These are phyloP conservation scores for Fusarium abutilonis DNA, from an alignment of 2,329 filamentous ascomycete genomes.

Conservation along the genomic window DNA sequence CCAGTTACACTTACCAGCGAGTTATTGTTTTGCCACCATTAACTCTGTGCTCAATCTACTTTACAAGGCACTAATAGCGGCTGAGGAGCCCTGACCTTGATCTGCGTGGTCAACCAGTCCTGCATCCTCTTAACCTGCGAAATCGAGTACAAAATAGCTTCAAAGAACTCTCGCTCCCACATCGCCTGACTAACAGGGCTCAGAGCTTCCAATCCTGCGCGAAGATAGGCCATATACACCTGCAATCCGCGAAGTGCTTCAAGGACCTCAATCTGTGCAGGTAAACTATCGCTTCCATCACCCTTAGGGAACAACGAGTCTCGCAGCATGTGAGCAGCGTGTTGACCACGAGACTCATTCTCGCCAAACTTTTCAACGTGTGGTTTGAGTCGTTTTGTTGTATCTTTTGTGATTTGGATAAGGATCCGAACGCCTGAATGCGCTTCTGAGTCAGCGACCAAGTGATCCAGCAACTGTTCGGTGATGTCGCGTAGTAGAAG, in stretches of 20 bases:
- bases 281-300: background rate
- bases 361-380: background rate
- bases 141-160: background rate
- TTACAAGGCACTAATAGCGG: background rate
- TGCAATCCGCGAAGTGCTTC: conserved; percentile 1
- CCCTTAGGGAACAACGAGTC: background rate
- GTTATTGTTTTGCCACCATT: too few species aligned
- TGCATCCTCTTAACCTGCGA: conserved; percentile 7
- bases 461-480: background rate
- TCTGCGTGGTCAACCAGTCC: background rate
- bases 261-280: rapidly evolving
- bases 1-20: too few species aligned
- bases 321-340: background rate
- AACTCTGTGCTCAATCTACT: background rate
- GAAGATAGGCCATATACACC: background rate
- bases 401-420: background rate
- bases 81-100: background rate
- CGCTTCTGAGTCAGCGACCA: background rate
- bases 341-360: background rate
- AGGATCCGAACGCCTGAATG: background rate
- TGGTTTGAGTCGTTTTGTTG: rapidly evolving
- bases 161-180: background rate
- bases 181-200: background rate
- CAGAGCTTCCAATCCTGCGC: background rate
- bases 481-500: background rate